Conservation (phyloP, 169 alveolate genomes). For the Amoebophrya sp. region DNA sequence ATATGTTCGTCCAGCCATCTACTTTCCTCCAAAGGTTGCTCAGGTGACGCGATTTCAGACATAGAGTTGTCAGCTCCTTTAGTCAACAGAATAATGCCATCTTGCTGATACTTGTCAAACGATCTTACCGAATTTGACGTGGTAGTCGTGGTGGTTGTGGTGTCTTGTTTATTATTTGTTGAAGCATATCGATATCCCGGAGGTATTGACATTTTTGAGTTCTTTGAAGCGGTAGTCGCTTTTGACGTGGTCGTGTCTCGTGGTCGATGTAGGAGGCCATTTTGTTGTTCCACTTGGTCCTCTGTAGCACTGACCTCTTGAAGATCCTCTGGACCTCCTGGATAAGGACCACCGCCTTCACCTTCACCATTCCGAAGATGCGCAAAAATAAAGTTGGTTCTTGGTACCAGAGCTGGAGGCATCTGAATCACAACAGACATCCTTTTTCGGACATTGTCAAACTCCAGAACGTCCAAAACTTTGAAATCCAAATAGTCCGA, state of each 20-base stretch:
- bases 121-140: background rate
- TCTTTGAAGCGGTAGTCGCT: too few relatives aligned
- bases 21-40: conserved; percentile 6
- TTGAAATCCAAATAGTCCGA: background rate
- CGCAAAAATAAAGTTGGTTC: background rate
- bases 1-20: background rate
- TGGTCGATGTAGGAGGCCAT: too few relatives aligned
- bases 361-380: too few relatives aligned
- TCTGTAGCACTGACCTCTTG: too few relatives aligned
- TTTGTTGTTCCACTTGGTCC: too few relatives aligned
- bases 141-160: background rate
- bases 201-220: too few relatives aligned
- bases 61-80: conserved; percentile 74
- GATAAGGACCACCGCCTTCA: too few relatives aligned
- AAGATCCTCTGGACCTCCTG: too few relatives aligned
- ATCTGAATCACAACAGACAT: conserved; percentile 79
- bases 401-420: background rate
- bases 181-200: too few relatives aligned
- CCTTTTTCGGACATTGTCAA: conserved; percentile 84
- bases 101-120: conserved; percentile 40
- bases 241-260: too few relatives aligned
- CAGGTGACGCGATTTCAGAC: conserved; percentile 59
- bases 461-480: conserved; percentile 74
- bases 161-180: too few relatives aligned
- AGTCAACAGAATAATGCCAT: conserved; percentile 58